phyloP scores from a whole-genome alignment of 768 basidiomycete genomes.

The Naematelia aurantialba region DNA sequence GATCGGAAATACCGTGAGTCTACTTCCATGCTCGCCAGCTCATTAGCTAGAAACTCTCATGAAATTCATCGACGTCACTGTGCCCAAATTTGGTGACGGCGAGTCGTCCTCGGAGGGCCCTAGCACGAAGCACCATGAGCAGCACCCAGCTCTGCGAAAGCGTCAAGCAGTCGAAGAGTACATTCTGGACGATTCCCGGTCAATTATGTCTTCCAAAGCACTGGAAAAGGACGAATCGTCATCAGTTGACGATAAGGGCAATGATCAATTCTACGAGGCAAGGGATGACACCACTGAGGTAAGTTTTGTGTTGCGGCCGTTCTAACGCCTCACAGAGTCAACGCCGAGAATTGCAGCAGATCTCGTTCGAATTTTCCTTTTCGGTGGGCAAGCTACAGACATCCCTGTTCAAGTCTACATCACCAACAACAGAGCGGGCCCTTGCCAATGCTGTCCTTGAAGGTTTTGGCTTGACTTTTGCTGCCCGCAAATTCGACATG shows the following conservation, averaged over 20 bases:
- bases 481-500: conserved; percentile 78
- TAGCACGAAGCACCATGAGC: conserved; percentile 5
- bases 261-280: conserved; percentile 63
- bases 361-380: conserved; percentile 79
- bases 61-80: conserved; percentile 82
- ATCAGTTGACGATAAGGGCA: conserved; percentile 26
- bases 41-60: conserved; percentile 72
- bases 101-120: conserved; percentile 51
- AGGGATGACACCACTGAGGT: conserved; percentile 62
- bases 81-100: conserved; percentile 71
- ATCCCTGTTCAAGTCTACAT: conserved; percentile 66
- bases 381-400: conserved; percentile 77
- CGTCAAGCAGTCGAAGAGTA: conserved; percentile 59
- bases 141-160: conserved; percentile 22
- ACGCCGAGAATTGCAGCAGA: conserved; percentile 55
- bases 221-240: conserved; percentile 48
- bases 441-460: conserved; percentile 77
- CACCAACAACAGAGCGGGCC: conserved; percentile 63
- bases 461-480: conserved; percentile 70
- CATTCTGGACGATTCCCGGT: conserved; percentile 52
- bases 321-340: conserved; percentile 46
- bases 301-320: conserved; percentile 45
- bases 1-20: conserved; percentile 50
- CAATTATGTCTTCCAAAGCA: conserved; percentile 31
- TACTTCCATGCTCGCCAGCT: conserved; percentile 1